Percentiles rank a stretch among this genome's conserved stretches.
Evolutionary conservation across 148 eudicot species (phyloP).

Genomic region (Silene uniflora): DNA sequence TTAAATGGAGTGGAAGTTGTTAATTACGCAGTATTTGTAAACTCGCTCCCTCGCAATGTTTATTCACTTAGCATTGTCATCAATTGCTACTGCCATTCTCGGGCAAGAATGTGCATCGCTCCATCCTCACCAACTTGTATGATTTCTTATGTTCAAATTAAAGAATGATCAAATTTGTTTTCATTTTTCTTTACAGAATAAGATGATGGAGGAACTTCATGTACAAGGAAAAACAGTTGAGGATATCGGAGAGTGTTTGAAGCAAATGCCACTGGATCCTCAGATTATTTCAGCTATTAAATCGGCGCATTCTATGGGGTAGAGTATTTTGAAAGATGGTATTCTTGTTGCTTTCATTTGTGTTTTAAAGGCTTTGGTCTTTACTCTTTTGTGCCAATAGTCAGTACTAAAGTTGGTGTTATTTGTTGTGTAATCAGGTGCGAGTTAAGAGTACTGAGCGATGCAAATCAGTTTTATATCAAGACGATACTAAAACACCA

Average conservation of each 20-base stretch:
- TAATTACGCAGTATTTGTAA: neutral
- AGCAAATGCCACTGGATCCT: constrained; percentile 52
- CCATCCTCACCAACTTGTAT: neutral
- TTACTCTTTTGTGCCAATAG: neutral
- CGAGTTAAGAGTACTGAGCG: constrained; percentile 72
- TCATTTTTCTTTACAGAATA: constrained; percentile 38
- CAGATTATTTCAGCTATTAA: constrained; percentile 51
- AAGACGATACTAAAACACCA: constrained; percentile 63
- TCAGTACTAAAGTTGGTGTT: neutral
- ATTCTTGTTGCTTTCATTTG: neutral
- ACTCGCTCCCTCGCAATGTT: too few species aligned
- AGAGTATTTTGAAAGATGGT: constrained; percentile 7
- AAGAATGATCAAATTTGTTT: constrained; percentile 4
- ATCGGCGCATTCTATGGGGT: constrained; percentile 70
- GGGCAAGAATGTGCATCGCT: too few species aligned
- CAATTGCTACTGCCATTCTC: too few species aligned
- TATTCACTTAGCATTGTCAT: too few species aligned
- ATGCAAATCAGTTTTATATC: constrained; percentile 74
- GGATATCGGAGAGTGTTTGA: constrained; percentile 68
- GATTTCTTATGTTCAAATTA: neutral
- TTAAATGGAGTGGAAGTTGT: neutral
- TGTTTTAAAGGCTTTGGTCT: neutral
- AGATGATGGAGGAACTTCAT: constrained; percentile 78
- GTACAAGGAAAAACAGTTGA: constrained; percentile 55
- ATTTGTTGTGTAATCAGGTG: constrained; percentile 46